These are phyloP conservation scores for rapeseed (Brassica napus) DNA, from an alignment of 345 rosid species.

Conservation along the genomic window Da-Ae NC_063446.1:23224501-23225000, in stretches of 20 bases:
- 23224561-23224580: constrained; percentile 8
- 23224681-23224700: neutral
- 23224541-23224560: constrained; percentile 17
- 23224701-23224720: constrained; percentile 25
- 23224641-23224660: constrained; percentile 29
- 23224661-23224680: constrained; percentile 18
- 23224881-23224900: constrained; percentile 4
- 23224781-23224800: neutral
- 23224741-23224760: constrained; percentile 2
- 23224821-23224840: neutral
- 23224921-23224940: constrained; percentile 20
- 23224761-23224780: neutral
- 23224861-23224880: neutral
- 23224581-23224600: constrained; percentile 28
- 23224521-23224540: neutral
- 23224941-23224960: neutral
- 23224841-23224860: neutral
- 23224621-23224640: constrained; percentile 35
- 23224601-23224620: constrained; percentile 32
- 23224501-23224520: constrained; percentile 40
- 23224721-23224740: constrained; percentile 21
- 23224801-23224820: neutral
- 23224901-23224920: constrained; percentile 5
- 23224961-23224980: neutral
- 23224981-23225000: neutral